Conservation (phyloP, 306 rosid species). For the Dryas drummondii region DNA sequence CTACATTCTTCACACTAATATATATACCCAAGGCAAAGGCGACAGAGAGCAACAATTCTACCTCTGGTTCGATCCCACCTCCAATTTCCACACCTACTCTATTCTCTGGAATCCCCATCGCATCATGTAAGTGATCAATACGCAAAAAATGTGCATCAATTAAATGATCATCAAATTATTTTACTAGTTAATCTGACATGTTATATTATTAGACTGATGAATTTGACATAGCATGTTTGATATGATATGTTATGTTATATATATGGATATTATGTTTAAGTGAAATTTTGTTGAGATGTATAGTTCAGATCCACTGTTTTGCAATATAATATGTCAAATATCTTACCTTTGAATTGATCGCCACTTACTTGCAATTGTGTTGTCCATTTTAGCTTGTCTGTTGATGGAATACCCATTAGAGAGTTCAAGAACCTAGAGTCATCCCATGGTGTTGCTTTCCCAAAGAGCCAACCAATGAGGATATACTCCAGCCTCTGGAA, state of each 20-base stretch:
- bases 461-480: slow-evolving; percentile 67
- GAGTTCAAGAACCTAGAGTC: slow-evolving; percentile 58
- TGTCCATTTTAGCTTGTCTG: slow-evolving; percentile 44
- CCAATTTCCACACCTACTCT: slow-evolving; percentile 42
- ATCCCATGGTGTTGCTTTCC: slow-evolving; percentile 51
- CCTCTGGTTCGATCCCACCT: slow-evolving; percentile 44
- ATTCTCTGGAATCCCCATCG: slow-evolving; percentile 34
- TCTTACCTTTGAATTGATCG: too few species aligned
- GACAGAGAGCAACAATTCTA: slow-evolving; percentile 43
- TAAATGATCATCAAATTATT: too few species aligned
- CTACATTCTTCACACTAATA: slow-evolving; percentile 38
- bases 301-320: too few species aligned
- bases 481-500: slow-evolving; percentile 67
- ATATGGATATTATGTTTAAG: too few species aligned
- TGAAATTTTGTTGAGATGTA: too few species aligned
- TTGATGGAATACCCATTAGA: slow-evolving; percentile 63
- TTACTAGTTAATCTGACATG: too few species aligned
- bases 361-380: too few species aligned
- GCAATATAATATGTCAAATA: too few species aligned
- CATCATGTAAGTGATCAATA: slow-evolving; percentile 25
- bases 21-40: slow-evolving; percentile 37
- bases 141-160: too few species aligned
- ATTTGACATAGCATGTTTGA: too few species aligned
- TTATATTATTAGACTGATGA: too few species aligned
- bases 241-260: too few species aligned